Evolutionary conservation across 2,329 filamentous ascomycete species (phyloP).

Genomic region (Curvularia verruculosa): DNA sequence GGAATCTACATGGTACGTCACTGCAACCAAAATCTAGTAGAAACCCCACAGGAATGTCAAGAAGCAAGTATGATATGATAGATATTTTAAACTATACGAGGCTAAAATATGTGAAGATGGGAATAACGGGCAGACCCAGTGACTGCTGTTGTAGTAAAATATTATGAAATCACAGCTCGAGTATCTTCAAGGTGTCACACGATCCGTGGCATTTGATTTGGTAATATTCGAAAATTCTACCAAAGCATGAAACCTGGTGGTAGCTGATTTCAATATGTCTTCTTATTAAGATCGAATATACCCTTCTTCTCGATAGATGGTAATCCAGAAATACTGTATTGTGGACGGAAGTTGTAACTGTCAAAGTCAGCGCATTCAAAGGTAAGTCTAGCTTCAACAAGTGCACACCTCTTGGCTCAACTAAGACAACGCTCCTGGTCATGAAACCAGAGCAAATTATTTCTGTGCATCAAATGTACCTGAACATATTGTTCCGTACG

Average conservation of each 20-base stretch:
- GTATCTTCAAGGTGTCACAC: not conserved
- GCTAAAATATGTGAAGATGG: not conserved
- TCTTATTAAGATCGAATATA: not conserved
- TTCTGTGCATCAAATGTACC: slow-evolving; percentile 59
- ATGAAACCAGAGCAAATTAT: no score
- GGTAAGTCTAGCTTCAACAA: not conserved
- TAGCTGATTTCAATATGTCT: not conserved
- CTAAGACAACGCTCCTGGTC: not conserved
- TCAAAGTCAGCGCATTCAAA: not conserved
- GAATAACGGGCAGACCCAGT: no score
- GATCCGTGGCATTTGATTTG: not conserved
- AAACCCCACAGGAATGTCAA: not conserved
- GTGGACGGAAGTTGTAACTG: not conserved
- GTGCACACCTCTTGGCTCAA: not conserved
- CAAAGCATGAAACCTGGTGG: not conserved
- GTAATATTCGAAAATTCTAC: not conserved
- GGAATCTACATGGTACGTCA: no score
- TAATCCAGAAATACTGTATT: not conserved
- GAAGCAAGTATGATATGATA: not conserved
- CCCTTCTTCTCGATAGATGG: not conserved
- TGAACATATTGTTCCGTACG: slow-evolving; percentile 79
- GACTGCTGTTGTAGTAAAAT: not conserved
- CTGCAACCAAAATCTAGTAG: not conserved
- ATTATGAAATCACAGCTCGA: not conserved
- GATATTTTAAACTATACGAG: no score